Evolutionary conservation across 1,139 yeast species (phyloP), one percentile per base, ranked within the genome.

Genomic region (Sugiyamaella novakii): DNA sequence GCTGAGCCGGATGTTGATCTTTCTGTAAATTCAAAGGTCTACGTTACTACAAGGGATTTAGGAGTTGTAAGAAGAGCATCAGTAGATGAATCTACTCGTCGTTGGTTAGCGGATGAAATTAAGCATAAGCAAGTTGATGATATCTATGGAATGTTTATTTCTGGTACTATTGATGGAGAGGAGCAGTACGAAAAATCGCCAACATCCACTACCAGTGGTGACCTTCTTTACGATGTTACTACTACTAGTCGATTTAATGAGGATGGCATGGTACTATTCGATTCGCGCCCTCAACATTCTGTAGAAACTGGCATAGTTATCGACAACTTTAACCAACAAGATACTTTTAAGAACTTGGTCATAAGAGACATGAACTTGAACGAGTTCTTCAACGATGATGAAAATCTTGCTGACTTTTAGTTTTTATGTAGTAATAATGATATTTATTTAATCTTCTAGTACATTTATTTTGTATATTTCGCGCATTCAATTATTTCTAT

Each of bases 1-100:
- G 50, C 57, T 1, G 65, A 62, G 46, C 62, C 61, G 3, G 66
- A 62, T 37, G 66, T 62, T 14, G 66, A 62, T 43, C 55, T 62
- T 30, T 51, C 58, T 3, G 55, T 52, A 12, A 51, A 49, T 24
- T 46, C 61, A n/a, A 57, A 54, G 25, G 58, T 59, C 10, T 42
- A 47, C 30, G 54, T 60, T 15, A 52, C 48, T 35, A 61, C 63
- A 3, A 44, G 44, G 24, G 65, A 61, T 38, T 49, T 50, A 21
- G 65, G 65, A 1, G 54, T 61, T 3, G 54, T 61, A 27, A 47
- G 59, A 30, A 53, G 59, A 33, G 63, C 63, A 3, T 48, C 59
- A 5, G 50, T 56, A 1, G 64, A 62, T 25, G 63, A 60, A 36
- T 47, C 59, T 3, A 60, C 62, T 19, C 51, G 61, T 18, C 47